Percentiles rank a stretch among this genome's conserved stretches.
Conservation (phyloP, 345 rosid species). For the Kandelia obovata region DNA sequence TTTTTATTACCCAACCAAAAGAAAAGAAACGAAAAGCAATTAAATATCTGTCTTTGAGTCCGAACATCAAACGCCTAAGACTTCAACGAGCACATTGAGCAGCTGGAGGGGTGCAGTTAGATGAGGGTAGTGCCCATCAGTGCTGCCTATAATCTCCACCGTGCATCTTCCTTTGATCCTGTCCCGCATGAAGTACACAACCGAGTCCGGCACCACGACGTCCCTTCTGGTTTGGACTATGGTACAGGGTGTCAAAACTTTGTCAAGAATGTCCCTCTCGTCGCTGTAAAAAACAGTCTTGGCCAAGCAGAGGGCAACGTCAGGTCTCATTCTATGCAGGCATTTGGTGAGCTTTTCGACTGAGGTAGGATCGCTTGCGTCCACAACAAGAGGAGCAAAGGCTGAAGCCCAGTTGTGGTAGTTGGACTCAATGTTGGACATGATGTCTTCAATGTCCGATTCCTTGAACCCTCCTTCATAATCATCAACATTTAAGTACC, state of each 20-base stretch:
- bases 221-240: conserved; percentile 51
- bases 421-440: conserved; percentile 45
- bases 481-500: conserved; percentile 54
- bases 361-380: conserved; percentile 35
- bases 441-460: conserved; percentile 37
- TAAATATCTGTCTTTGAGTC: background rate
- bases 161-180: conserved; percentile 52
- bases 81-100: conserved; percentile 38
- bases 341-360: conserved; percentile 28
- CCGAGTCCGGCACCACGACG: conserved; percentile 47
- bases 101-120: conserved; percentile 55
- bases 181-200: conserved; percentile 60
- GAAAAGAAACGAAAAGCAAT: no score
- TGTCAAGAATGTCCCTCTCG: conserved; percentile 43
- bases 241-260: conserved; percentile 54
- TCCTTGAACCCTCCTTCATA: conserved; percentile 59
- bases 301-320: conserved; percentile 54
- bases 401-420: conserved; percentile 43
- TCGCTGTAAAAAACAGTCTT: conserved; percentile 58
- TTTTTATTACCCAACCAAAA: background rate
- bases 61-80: conserved; percentile 30
- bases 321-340: conserved; percentile 49
- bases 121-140: conserved; percentile 70
- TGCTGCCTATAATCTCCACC: conserved; percentile 45
- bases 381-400: conserved; percentile 47